These are phyloP conservation scores for Penicillium odoratum DNA, from an alignment of 495 filamentous ascomycete genomes.

Conservation along the genomic window DNA sequence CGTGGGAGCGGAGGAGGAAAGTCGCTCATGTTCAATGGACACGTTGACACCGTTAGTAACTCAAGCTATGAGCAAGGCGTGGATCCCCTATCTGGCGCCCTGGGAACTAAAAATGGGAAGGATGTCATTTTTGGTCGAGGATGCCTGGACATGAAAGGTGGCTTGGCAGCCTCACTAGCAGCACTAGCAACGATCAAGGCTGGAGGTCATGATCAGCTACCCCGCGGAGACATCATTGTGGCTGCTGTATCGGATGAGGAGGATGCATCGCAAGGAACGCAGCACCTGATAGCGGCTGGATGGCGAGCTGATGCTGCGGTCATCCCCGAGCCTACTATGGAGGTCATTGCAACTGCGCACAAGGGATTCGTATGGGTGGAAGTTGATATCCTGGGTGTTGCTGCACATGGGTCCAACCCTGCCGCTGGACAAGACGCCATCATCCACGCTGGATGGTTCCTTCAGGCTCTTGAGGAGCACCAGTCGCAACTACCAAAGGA, in stretches of 20 bases:
- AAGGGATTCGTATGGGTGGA: constrained; percentile 53
- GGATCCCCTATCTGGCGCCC: constrained; percentile 39
- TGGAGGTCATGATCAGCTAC: constrained; percentile 14
- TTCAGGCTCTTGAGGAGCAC: constrained; percentile 41
- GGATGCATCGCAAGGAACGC: constrained; percentile 44
- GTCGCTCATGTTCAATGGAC: constrained; percentile 51
- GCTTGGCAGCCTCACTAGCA: constrained; percentile 42
- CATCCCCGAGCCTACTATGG: constrained; percentile 41
- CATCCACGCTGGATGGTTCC: constrained; percentile 42
- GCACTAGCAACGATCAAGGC: constrained; percentile 33
- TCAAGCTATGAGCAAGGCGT: constrained; percentile 36
- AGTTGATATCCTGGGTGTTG: constrained; percentile 43
- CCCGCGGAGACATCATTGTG: constrained; percentile 45
- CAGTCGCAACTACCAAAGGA: constrained; percentile 31
- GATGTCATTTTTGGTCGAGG: constrained; percentile 44
- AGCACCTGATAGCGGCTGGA: constrained; percentile 45
- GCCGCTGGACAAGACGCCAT: constrained; percentile 45
- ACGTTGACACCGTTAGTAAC: constrained; percentile 49
- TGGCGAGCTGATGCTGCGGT: constrained; percentile 49
- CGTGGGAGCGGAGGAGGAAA: constrained; percentile 43
- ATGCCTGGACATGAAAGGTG: constrained; percentile 49
- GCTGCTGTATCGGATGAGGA: constrained; percentile 52
- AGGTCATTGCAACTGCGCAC: constrained; percentile 38
- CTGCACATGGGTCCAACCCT: constrained; percentile 48
- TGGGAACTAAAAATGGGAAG: constrained; percentile 33